These are phyloP conservation scores for Cercospora brassicicola DNA, from an alignment of 2,329 filamentous ascomycete genomes.

Conservation along the genomic window DNA sequence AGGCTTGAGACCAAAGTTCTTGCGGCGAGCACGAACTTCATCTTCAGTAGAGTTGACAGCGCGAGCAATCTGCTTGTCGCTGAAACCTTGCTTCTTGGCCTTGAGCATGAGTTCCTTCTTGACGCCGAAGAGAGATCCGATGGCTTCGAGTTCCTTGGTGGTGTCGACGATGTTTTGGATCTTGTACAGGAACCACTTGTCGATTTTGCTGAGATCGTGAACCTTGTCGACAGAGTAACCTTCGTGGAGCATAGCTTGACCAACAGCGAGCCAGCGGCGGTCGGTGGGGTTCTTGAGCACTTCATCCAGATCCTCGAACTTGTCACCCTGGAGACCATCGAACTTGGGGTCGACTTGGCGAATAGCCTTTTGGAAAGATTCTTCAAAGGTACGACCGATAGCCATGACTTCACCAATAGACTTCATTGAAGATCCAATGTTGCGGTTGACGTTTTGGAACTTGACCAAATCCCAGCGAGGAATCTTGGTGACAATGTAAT, in stretches of 20 bases:
- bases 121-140: conserved; percentile 77
- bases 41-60: conserved; percentile 85
- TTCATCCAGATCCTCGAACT: conserved; percentile 89
- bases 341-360: conserved; percentile 92
- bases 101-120: conserved; percentile 86
- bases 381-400: conserved; percentile 96
- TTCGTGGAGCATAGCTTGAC: conserved; percentile 96
- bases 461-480: conserved; percentile 97
- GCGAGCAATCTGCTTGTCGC: conserved; percentile 87
- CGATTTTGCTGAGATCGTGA: conserved; percentile 94
- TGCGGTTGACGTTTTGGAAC: conserved; percentile 97
- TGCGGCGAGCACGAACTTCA: conserved; percentile 79
- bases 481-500: conserved; percentile 99
- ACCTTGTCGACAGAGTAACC: conserved; percentile 89
- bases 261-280: conserved; percentile 93
- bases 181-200: conserved; percentile 99
- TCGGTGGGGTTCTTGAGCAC: conserved; percentile 91
- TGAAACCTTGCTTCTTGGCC: conserved; percentile 98
- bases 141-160: conserved; percentile 78
- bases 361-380: conserved; percentile 98
- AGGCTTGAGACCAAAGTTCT: conserved; percentile 83
- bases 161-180: conserved; percentile 95
- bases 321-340: conserved; percentile 89
- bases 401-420: conserved; percentile 99
- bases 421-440: conserved; percentile 98